Conservation (phyloP, 345 rosid species). For the Turritis glabra region DNA sequence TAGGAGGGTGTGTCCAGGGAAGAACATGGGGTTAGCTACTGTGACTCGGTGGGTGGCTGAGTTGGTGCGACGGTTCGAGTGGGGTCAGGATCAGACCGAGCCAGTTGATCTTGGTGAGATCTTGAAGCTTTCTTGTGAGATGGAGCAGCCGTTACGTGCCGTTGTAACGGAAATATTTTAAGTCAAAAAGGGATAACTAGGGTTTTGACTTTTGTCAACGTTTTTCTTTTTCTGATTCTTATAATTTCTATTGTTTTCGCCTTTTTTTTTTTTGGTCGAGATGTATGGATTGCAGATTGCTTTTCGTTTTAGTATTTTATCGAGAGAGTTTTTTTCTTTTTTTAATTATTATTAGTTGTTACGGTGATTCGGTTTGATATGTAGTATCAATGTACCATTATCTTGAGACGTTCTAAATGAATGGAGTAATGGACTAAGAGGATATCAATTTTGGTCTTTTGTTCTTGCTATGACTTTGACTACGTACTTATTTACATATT, state of each 20-base stretch:
- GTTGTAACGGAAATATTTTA: constrained; percentile 40
- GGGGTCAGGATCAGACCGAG: constrained; percentile 46
- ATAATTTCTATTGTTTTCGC: background rate
- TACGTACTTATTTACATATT: background rate
- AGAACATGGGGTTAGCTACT: constrained; percentile 67
- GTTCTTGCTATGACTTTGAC: background rate
- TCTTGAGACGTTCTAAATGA: constrained; percentile 8
- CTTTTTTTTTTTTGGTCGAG: background rate
- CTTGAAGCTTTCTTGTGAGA: constrained; percentile 85
- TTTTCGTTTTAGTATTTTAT: background rate
- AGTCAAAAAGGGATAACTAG: background rate
- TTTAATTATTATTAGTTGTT: background rate
- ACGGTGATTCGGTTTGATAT: constrained; percentile 6
- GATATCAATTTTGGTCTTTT: constrained; percentile 4
- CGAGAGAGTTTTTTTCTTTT: background rate
- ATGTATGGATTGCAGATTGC: constrained; percentile 15
- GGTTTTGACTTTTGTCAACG: constrained; percentile 23
- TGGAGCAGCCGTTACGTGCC: constrained; percentile 71
- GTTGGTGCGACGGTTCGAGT: constrained; percentile 56
- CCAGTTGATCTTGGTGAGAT: constrained; percentile 71
- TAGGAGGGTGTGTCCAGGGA: constrained; percentile 88
- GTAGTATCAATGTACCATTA: background rate
- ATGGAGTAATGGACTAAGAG: background rate
- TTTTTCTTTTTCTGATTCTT: background rate
- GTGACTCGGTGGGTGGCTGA: constrained; percentile 81